A percentile compares a stretch with the other conserved stretches of the same genome.
These are phyloP conservation scores for Aureobasidium pullulans DNA, from an alignment of 2,329 filamentous ascomycete species.

Conservation along the genomic window DNA sequence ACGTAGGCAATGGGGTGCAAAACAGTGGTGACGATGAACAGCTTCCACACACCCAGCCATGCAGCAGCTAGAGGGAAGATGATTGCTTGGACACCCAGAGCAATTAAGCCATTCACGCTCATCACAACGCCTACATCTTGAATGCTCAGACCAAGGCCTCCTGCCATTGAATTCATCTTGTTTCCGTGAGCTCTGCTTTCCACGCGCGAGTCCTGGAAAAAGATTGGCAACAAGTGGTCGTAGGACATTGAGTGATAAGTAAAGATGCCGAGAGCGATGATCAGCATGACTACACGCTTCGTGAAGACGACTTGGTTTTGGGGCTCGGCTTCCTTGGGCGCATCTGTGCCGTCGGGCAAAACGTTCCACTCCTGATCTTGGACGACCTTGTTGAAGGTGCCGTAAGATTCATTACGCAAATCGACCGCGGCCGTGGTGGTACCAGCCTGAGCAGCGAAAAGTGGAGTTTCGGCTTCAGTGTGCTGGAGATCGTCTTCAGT, in stretches of 20 bases:
- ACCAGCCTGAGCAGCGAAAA: slow-evolving; percentile 64
- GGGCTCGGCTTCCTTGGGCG: slow-evolving; percentile 23
- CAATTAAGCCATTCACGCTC: slow-evolving; percentile 62
- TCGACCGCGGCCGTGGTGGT: slow-evolving; percentile 65
- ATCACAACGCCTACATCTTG: slow-evolving; percentile 63
- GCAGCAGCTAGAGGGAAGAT: slow-evolving; percentile 60
- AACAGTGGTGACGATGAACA: slow-evolving; percentile 57
- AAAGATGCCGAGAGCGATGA: slow-evolving; percentile 79
- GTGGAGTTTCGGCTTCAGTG: slow-evolving; percentile 57
- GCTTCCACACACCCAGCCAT: slow-evolving; percentile 58
- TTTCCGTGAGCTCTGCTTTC: slow-evolving; percentile 29
- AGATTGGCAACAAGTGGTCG: slow-evolving; percentile 86
- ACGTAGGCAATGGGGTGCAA: slow-evolving; percentile 62
- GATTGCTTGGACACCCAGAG: slow-evolving; percentile 64
- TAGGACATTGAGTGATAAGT: slow-evolving; percentile 95
- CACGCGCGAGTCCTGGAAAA: slow-evolving; percentile 69
- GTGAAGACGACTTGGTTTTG: slow-evolving; percentile 47
- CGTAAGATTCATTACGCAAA: slow-evolving; percentile 60
- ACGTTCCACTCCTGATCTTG: slow-evolving; percentile 49
- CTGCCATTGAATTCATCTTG: slow-evolving; percentile 30
- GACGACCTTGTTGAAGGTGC: slow-evolving; percentile 38
- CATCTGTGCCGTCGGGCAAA: slow-evolving; percentile 35
- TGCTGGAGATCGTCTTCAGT: slow-evolving; percentile 26
- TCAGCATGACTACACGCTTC: slow-evolving; percentile 63
- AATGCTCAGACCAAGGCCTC: slow-evolving; percentile 59